Evolutionary conservation across 345 rosid genomes (phyloP), one percentile per base, ranked within the genome.

Genomic region (Mercurialis annua): DNA sequence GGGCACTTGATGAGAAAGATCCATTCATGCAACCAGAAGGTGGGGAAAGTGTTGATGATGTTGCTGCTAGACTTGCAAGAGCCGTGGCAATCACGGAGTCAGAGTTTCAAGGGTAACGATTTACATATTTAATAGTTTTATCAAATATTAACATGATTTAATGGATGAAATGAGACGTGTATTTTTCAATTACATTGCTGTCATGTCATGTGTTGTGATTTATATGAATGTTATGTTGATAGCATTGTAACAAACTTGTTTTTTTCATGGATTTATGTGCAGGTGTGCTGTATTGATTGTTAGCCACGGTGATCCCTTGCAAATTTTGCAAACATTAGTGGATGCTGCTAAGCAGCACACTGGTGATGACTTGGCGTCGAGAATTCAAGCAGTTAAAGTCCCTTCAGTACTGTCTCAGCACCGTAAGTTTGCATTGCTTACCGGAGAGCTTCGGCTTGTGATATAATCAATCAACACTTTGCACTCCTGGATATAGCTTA

Each of bases 281-380:
- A 87, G 91, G 16, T 87, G 92, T 57, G 82, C 81, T 4, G 67
- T 90, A 62, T 72, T 93, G 80, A 77, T 90, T 40, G 94, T 89
- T 52, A 83, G 94, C 82, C 98, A 93, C 59, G 98, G 97, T 17
- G 96, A 90, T 86, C 96, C 97, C 48, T 76, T 93, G 74, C 96
- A 93, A 86, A 90, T 93, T 80, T 71, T 90, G 72, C 98, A 88
- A 81, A 85, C 90, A 66, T 54, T 84, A 62, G 70, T 92, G 31
- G 68, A 76, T 36, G 87, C 93, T n/a, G 82, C 82, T 30, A 78
- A 75, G 73, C 73, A 71, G 64, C 71, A 79, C 43, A 58, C 34
- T 29, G 66, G 67, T 21, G 49, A 46, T 31, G 72, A 68, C 66
- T 44, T 88, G 14, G 72, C 77, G 12, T 77, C 85, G 31, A 83